Base-by-base conservation (phyloP, 176 grass and related monocot genomes). In the Stipa capillata region DNA sequence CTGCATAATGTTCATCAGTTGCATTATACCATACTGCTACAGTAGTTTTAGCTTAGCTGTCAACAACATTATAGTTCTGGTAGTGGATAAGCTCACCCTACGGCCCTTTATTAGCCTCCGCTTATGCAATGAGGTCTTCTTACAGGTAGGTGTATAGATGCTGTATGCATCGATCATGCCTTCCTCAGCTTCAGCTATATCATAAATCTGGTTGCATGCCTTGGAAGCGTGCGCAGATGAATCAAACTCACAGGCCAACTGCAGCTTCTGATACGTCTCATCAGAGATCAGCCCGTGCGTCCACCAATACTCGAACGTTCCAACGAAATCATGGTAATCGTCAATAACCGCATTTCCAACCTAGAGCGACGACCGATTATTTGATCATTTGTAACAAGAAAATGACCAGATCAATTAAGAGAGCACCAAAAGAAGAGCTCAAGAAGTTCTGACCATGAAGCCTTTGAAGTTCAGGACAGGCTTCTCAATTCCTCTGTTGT, bases 271-370 rank as follows among this genome's bases (percentile, higher is more conserved):
- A 73, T 98, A 94, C 10, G 91, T 94, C 6, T 92, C 80, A 36
- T 98, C 92, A 0, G 95, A 98, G 65, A 98, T 98, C 18, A 98
- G 83, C 37, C 95, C 95, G 32, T 98, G 95, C 21, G 85, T 94
- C 95, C 95, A 98, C 92, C 95, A 98, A 48, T 92, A 92, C 85
- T 98, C 95, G 10, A 94, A 92, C 2, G 89, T 85, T 18, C 95
- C 95, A 28, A 90, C 37, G 24, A 81, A 98, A 50, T 98, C 95
- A 58, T 98, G 69, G 69, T 94, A 98, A 82, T 94, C 95, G 0
- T 94, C 89, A 12, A 72, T 92, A 11, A 98, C 92, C 0, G 78
- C 95, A 75, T 98, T 98, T 8, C 92, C 95, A 1, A 98, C 95
- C 95, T 97, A 76, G 6, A 83, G 54, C 6, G 32, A 49, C 24